phyloP scores from a whole-genome alignment of 176 grass and related monocot species.

The Miscanthus lutarioriparius region DNA sequence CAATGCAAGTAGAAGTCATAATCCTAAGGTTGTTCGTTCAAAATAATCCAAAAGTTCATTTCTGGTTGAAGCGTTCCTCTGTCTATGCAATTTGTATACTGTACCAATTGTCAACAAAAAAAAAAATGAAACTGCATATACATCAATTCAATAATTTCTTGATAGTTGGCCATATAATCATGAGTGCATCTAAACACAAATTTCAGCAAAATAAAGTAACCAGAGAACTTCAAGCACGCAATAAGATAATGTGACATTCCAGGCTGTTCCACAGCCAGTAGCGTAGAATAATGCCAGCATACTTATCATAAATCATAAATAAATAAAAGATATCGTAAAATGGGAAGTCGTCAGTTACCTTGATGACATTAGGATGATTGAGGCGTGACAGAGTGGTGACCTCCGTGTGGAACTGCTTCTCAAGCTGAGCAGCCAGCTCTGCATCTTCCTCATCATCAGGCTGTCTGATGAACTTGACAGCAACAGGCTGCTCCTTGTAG shows the following conservation, averaged over 20 bases:
- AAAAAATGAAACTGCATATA: neutral
- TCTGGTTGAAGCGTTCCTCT: neutral
- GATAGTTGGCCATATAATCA: neutral
- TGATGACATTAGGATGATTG: slow-evolving; percentile 78
- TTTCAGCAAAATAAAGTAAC: neutral
- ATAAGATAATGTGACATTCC: neutral
- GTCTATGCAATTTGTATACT: neutral
- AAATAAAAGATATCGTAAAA: neutral
- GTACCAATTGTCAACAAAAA: neutral
- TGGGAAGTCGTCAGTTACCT: slow-evolving; percentile 50
- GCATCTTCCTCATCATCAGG: slow-evolving; percentile 75
- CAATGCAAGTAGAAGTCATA: neutral
- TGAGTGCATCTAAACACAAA: neutral
- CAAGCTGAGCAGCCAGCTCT: slow-evolving; percentile 65
- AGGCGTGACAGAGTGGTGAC: slow-evolving; percentile 65
- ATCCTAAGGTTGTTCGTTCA: neutral
- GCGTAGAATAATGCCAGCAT: neutral
- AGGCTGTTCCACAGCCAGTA: neutral
- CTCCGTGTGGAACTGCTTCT: slow-evolving; percentile 92
- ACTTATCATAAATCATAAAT: neutral
- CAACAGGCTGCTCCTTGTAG: slow-evolving; percentile 70
- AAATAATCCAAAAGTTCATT: neutral
- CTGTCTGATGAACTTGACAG: slow-evolving; percentile 77
- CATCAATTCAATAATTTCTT: neutral
- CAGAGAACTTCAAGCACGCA: neutral